Base-by-base conservation (phyloP, 768 basidiomycete species). In the Pholiota molesta region DNA sequence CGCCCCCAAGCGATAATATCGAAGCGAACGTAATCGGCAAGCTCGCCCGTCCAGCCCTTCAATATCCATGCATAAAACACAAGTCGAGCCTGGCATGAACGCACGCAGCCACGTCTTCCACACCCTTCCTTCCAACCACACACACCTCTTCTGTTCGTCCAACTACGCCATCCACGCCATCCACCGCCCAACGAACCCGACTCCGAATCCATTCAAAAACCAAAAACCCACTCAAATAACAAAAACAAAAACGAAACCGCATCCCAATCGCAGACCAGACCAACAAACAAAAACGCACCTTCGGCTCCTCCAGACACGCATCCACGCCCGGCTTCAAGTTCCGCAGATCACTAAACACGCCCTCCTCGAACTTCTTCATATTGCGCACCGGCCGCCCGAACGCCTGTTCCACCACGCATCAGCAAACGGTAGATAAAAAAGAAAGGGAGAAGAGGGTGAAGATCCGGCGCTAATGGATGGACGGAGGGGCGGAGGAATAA, bases 301-400 rank as follows among this genome's bases (percentile, higher is more conserved):
- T 98, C n/a, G 96, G 95, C 67, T 97, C 96, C 73, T 98, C 96
- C 23, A 98, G 77, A 68, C 89, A 92, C 28, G 96, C 94, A 73
- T 97, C 96, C 0, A 88, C 83, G 11, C 96, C 96, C 0, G 95
- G 95, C 75, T 97, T 97, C 63, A 98, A 81, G 71, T 98, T 98
- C 23, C 96, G 78, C 63, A 98, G 81, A 75, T 98, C 96, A 55
- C 88, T 90, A 70, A 98, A 98, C 47, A 98, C 90, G 55, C 96
- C 96, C 75, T 98, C 96, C 73, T 98, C 96, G 68, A 97, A 98
- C 74, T 98, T 98, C 77, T 97, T 97, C 84, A 94, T 91, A 69
- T 94, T 94, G 60, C 84, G 81, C 42, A 98, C 94, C 0, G 95
- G 96, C 9, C 96, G 81, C 1, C 93, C 92, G 69, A 97, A 97